Evolutionary conservation across 371 early-diverging fungal species (phyloP).

Genomic region (Zychaea mexicana): DNA sequence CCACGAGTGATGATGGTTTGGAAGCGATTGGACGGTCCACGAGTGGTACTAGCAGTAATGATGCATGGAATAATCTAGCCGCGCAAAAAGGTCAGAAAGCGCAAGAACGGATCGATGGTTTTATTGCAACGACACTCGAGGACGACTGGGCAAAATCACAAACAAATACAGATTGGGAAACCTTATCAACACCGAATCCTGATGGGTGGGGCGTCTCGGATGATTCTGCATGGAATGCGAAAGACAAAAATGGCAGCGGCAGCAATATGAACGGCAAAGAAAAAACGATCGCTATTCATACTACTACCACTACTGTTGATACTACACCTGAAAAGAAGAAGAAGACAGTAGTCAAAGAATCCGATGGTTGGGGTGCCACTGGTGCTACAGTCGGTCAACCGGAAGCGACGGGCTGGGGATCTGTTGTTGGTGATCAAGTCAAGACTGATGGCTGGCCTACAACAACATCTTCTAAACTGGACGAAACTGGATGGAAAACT

Average conservation of each 20-base stretch:
- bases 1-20: too few relatives aligned
- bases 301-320: too few relatives aligned
- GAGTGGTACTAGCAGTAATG: too few relatives aligned
- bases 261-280: too few relatives aligned
- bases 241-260: not conserved
- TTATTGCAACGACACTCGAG: not conserved
- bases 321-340: too few relatives aligned
- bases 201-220: not conserved
- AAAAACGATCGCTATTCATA: too few relatives aligned
- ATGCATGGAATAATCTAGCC: too few relatives aligned
- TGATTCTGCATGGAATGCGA: not conserved
- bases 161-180: not conserved
- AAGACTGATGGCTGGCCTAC: not conserved
- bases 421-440: not conserved
- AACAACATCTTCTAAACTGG: too few relatives aligned
- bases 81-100: not conserved
- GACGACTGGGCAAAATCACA: not conserved
- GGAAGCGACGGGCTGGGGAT: not conserved
- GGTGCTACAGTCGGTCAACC: not conserved
- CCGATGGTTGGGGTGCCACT: not conserved
- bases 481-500: too few relatives aligned
- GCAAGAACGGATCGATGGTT: not conserved
- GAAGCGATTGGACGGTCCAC: too few relatives aligned
- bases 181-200: not conserved
- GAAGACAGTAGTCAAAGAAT: not conserved